These are phyloP conservation scores for Calocera cornea DNA, from an alignment of 768 basidiomycete species.

Conservation along the genomic window DNA sequence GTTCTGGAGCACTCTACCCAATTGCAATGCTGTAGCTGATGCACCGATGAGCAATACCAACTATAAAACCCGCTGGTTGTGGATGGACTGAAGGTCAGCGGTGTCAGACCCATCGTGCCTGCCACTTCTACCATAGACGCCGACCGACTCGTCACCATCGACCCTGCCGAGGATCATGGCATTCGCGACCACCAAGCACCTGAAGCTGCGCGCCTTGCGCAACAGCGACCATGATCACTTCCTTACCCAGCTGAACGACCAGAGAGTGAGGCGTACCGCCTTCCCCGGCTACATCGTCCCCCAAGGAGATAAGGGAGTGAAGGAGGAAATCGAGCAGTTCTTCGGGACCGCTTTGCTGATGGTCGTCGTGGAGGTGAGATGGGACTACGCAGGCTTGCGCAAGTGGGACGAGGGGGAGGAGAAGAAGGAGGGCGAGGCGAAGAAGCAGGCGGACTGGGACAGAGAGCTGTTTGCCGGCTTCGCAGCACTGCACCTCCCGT, in stretches of 20 bases:
- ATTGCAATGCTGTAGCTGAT: no score
- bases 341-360: background rate
- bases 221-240: background rate
- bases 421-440: background rate
- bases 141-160: no score
- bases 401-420: background rate
- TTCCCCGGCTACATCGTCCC: background rate
- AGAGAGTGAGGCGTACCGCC: background rate
- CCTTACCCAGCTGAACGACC: background rate
- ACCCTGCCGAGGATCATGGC: background rate
- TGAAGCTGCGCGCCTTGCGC: background rate
- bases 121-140: no score
- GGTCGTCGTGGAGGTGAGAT: background rate
- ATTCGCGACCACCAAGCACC: background rate
- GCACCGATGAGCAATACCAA: no score
- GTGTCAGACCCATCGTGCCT: no score
- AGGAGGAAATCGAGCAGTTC: background rate
- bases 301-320: background rate
- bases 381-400: background rate
- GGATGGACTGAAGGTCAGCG: no score
- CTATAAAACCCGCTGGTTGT: no score
- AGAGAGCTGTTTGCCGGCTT: background rate
- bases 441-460: background rate
- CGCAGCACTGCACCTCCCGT: background rate
- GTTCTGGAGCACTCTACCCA: no score